Evolutionary conservation across 169 alveolate species (phyloP).

Genomic region (Toxoplasma gondii): DNA sequence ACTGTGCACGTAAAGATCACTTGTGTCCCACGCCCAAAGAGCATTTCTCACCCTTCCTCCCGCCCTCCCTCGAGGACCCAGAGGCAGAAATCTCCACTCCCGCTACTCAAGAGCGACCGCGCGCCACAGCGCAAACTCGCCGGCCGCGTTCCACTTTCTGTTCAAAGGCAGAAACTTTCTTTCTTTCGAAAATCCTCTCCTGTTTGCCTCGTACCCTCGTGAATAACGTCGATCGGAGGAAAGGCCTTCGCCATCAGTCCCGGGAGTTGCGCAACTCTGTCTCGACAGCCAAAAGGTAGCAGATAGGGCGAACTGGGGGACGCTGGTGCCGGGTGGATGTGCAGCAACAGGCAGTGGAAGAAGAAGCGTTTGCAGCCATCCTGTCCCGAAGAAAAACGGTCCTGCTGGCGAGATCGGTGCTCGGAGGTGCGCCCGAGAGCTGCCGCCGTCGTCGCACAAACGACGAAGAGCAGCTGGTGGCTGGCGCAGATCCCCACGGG

Average conservation of each 20-base stretch:
- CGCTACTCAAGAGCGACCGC: no score
- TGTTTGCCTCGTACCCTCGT: not conserved
- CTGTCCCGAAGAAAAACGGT: not conserved
- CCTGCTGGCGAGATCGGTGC: not conserved
- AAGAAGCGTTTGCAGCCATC: not conserved
- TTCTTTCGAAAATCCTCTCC: no score
- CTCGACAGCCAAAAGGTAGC: constrained; percentile 12
- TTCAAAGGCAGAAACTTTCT: no score
- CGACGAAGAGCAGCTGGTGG: constrained; percentile 8
- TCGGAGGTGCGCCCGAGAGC: not conserved
- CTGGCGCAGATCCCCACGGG: constrained; percentile 7
- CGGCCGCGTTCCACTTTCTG: no score
- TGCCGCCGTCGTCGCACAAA: not conserved
- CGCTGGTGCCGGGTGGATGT: not conserved
- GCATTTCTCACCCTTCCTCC: no score
- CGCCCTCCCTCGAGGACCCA: no score
- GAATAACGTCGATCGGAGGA: not conserved
- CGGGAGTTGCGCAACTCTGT: not conserved
- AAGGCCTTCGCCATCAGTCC: not conserved
- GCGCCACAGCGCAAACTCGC: no score
- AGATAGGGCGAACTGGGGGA: not conserved
- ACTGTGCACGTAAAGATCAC: no score
- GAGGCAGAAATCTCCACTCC: no score
- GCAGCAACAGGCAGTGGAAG: not conserved
- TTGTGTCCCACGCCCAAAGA: no score